Evolutionary conservation across 768 basidiomycete genomes (phyloP).

Genomic region (Macrolepiota albuminosa): DNA sequence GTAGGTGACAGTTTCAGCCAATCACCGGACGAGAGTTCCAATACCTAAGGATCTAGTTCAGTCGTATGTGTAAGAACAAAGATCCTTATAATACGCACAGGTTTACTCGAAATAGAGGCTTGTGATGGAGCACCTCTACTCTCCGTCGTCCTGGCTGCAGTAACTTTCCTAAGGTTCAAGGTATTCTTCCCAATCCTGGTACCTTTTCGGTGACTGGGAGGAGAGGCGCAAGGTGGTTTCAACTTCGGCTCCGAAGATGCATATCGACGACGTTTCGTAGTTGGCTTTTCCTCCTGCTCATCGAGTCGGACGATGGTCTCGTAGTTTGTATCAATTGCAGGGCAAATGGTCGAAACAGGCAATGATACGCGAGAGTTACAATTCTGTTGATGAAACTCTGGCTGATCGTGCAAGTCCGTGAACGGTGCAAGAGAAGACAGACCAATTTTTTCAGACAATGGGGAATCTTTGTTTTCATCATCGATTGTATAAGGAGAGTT

Average conservation of each 20-base stretch:
- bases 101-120: neutral
- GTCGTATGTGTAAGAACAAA: neutral
- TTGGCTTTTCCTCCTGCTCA: neutral
- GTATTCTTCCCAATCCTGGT: neutral
- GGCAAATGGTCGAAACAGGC: neutral
- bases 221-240: neutral
- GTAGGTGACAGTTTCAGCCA: constrained; percentile 3
- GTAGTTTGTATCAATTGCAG: neutral
- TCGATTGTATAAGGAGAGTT: neutral
- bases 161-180: neutral
- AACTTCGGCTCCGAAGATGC: neutral
- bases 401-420: neutral
- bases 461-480: neutral
- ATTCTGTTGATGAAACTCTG: neutral
- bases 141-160: neutral
- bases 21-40: neutral
- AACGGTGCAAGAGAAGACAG: neutral
- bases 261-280: neutral
- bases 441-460: neutral
- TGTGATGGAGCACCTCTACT: neutral
- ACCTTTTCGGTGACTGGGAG: neutral
- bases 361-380: neutral
- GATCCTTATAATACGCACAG: neutral
- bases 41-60: neutral
- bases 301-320: neutral